Evolutionary conservation across 2,329 filamentous ascomycete species (phyloP).

Genomic region (Bertia moriformis): DNA sequence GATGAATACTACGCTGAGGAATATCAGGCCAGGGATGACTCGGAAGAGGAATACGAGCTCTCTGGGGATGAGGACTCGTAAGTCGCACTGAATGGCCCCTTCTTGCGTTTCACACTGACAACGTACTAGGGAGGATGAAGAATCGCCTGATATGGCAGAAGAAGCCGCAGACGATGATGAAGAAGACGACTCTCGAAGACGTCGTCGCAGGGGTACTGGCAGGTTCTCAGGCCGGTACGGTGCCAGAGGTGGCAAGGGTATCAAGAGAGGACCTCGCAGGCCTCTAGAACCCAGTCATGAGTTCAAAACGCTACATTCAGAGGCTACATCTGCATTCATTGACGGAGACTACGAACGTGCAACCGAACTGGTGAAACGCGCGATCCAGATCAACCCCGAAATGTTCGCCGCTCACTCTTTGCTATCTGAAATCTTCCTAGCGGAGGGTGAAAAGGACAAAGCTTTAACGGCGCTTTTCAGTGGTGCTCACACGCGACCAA

Average conservation of each 20-base stretch:
- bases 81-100: too few relatives aligned
- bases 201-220: not conserved
- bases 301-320: slow-evolving; percentile 52
- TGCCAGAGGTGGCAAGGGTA: slow-evolving; percentile 3
- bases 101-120: too few relatives aligned
- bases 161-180: not conserved
- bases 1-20: not conserved
- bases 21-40: not conserved
- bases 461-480: slow-evolving; percentile 45
- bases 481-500: slow-evolving; percentile 47
- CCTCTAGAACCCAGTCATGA: slow-evolving; percentile 56
- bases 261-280: slow-evolving; percentile 25
- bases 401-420: slow-evolving; percentile 52
- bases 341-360: slow-evolving; percentile 44
- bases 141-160: not conserved
- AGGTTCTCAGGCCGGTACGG: not conserved
- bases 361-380: slow-evolving; percentile 40
- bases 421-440: slow-evolving; percentile 43
- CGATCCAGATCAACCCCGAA: slow-evolving; percentile 55
- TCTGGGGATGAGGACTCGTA: too few relatives aligned
- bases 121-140: too few relatives aligned
- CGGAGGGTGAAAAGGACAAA: slow-evolving; percentile 39
- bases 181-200: not conserved
- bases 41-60: not conserved
- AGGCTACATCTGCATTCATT: slow-evolving; percentile 56